Evolutionary conservation across 139 green algal genomes (phyloP).

Genomic region (Picochlorum sp.): DNA sequence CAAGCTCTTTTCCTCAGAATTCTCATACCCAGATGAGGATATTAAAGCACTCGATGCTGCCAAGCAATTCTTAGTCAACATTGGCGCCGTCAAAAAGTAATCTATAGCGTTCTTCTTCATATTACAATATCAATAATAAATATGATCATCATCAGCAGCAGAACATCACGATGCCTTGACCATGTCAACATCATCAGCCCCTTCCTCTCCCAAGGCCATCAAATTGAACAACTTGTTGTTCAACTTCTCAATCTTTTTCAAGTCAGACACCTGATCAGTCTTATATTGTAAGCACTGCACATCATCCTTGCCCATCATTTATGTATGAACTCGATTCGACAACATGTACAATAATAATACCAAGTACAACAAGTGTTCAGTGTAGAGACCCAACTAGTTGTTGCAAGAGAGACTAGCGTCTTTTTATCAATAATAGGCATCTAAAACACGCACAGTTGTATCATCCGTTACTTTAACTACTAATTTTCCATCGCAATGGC

Average conservation of each 20-base stretch:
- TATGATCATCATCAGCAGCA: background rate
- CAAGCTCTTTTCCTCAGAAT: constrained; percentile 5
- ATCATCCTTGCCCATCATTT: too few relatives aligned
- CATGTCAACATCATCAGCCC: background rate
- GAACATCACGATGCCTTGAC: background rate
- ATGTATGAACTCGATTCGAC: too few relatives aligned
- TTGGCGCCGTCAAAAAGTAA: constrained; percentile 31
- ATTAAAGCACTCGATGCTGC: constrained; percentile 34
- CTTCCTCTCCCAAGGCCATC: constrained; percentile 47
- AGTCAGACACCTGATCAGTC: constrained; percentile 79
- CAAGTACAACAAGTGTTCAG: too few relatives aligned
- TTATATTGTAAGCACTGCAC: constrained; percentile 78
- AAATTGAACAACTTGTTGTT: constrained; percentile 79
- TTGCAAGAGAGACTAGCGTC: too few relatives aligned
- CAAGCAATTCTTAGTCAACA: constrained; percentile 23
- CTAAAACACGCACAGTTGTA: constrained; percentile 33
- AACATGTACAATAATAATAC: too few relatives aligned
- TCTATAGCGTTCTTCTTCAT: too few relatives aligned
- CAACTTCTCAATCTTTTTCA: constrained; percentile 80
- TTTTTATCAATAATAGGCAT: too few relatives aligned
- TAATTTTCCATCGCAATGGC: constrained; percentile 70
- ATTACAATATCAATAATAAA: background rate
- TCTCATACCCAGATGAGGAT: constrained; percentile 23
- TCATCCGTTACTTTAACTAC: constrained; percentile 86
- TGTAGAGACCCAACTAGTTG: too few relatives aligned